phyloP scores from a whole-genome alignment of 2,329 filamentous ascomycete genomes.

The Verticillium isaacii region DNA sequence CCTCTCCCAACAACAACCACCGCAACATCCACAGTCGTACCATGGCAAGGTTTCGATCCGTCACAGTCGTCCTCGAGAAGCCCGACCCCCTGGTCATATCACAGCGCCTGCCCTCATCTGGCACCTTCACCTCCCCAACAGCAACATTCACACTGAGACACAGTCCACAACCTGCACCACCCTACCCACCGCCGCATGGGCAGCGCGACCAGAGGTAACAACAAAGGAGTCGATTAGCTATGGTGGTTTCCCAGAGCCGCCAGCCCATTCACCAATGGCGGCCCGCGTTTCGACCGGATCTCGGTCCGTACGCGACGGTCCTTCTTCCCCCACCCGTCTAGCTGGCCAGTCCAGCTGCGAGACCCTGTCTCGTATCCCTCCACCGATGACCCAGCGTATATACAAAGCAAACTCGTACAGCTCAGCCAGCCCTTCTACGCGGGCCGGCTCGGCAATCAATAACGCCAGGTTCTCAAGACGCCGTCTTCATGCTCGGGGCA shows the following conservation, averaged over 20 bases:
- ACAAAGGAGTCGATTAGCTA: background rate
- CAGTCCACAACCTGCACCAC: too few relatives aligned
- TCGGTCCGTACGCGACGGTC: background rate
- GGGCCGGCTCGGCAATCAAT: background rate
- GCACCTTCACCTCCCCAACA: background rate
- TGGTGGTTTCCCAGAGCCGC: background rate
- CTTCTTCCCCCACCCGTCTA: background rate
- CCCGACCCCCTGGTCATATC: background rate
- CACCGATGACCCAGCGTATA: background rate
- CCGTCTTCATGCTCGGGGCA: slow-evolving; percentile 2
- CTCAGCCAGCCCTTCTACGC: background rate
- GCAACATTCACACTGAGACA: background rate
- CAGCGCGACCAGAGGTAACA: background rate
- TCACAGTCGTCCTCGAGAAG: background rate
- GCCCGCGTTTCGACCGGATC: background rate
- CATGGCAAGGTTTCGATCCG: background rate
- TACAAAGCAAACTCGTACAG: slow-evolving; percentile 4
- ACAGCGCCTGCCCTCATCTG: background rate
- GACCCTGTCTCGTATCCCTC: background rate
- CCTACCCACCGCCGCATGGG: background rate
- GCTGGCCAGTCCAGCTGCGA: background rate
- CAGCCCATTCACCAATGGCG: background rate
- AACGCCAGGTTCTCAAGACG: slow-evolving; percentile 3
- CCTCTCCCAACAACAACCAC: background rate
- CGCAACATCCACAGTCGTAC: background rate